These are phyloP conservation scores for Jaltomata sinuosa DNA, from an alignment of 257 asterid species.

Conservation along the genomic window DNA sequence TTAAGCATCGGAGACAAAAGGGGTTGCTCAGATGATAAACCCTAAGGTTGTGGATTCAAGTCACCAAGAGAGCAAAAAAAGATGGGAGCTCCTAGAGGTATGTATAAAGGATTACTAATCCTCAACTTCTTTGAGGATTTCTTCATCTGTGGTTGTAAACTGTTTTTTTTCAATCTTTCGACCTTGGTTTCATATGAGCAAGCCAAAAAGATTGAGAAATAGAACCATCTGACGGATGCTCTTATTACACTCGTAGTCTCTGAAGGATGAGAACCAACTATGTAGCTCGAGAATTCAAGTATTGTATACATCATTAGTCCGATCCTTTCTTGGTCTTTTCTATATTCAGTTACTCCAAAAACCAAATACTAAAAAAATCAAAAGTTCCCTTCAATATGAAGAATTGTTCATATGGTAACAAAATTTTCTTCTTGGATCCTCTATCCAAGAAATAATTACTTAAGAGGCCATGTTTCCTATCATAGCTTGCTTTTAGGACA, in stretches of 20 bases:
- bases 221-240: neutral
- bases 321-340: neutral
- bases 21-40: too few relatives aligned
- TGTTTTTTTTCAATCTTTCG: neutral
- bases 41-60: neutral
- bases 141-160: neutral
- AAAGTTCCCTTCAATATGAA: neutral
- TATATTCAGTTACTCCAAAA: neutral
- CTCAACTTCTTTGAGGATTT: neutral
- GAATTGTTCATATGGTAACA: neutral
- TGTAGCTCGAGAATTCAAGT: neutral
- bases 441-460: neutral
- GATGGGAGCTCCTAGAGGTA: neutral
- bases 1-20: too few relatives aligned
- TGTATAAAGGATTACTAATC: neutral
- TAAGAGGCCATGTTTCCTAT: neutral
- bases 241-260: neutral
- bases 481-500: conserved; percentile 1
- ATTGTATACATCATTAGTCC: neutral
- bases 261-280: neutral
- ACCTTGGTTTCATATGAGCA: neutral
- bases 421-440: neutral
- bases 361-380: neutral
- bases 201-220: neutral
- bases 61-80: neutral